Percentiles rank a stretch among this genome's conserved stretches.
Conservation (phyloP, 2,329 filamentous ascomycete species). For the Clathrospora elynae region DNA sequence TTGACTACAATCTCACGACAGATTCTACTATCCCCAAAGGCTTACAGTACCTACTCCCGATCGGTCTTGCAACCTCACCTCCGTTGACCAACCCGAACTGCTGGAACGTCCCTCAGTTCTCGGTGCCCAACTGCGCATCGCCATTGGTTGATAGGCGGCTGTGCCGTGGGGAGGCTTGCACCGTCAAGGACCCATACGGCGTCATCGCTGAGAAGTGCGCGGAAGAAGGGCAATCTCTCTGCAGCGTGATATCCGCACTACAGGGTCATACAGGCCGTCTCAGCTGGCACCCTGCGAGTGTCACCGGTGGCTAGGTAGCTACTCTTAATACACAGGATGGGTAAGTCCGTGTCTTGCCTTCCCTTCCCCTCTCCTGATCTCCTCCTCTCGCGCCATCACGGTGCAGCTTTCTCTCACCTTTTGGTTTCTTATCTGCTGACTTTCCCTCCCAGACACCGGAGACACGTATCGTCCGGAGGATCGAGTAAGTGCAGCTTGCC, state of each 20-base stretch:
- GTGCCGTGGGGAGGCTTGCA: conserved; percentile 38
- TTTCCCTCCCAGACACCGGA: conserved; percentile 25
- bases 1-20: conserved; percentile 10
- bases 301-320: conserved; percentile 28
- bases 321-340: conserved; percentile 38
- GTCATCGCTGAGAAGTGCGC: conserved; percentile 31
- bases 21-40: conserved; percentile 5
- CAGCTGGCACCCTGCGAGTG: conserved; percentile 41
- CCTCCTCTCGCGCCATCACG: conserved; percentile 32
- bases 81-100: conserved; percentile 26
- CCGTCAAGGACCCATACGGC: conserved; percentile 36
- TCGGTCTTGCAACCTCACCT: conserved; percentile 32
- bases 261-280: conserved; percentile 36
- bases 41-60: conserved; percentile 22
- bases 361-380: conserved; percentile 22
- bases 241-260: conserved; percentile 39
- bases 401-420: conserved; percentile 26
- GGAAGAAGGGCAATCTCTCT: conserved; percentile 43
- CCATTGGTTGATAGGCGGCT: conserved; percentile 35
- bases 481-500: conserved; percentile 25
- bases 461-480: conserved; percentile 35
- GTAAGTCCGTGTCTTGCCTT: conserved; percentile 31
- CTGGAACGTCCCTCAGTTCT: conserved; percentile 30
- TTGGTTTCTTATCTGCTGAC: conserved; percentile 27
- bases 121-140: conserved; percentile 27